Percentiles rank a stretch among this genome's conserved stretches.
Evolutionary conservation across 108 stramenopile species (phyloP).

Genomic region (Conticribra guillardii): DNA sequence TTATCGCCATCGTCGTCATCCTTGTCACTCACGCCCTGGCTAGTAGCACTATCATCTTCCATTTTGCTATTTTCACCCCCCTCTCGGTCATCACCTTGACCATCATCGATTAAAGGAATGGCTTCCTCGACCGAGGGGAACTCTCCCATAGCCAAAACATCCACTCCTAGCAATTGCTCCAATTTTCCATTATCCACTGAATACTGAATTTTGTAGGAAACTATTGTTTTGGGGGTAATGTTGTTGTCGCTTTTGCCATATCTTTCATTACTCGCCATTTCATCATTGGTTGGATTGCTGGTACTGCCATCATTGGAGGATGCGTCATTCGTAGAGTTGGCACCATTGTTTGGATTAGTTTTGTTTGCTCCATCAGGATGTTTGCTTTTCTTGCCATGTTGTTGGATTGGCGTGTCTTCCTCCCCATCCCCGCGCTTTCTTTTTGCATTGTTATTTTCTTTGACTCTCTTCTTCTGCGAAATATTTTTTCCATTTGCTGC

Average conservation of each 20-base stretch:
- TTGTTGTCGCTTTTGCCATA: conserved; percentile 3
- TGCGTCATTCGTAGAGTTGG: neutral
- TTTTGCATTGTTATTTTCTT: conserved; percentile 10
- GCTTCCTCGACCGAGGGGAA: conserved; percentile 58
- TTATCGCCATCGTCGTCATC: conserved; percentile 42
- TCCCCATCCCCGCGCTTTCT: conserved; percentile 3
- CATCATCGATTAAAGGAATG: conserved; percentile 56
- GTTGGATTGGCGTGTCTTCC: neutral
- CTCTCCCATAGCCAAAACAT: conserved; percentile 57
- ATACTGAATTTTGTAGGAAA: conserved; percentile 71
- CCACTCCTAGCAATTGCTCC: conserved; percentile 55
- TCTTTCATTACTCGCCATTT: too few relatives aligned
- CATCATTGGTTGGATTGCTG: too few relatives aligned
- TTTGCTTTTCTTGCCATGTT: conserved; percentile 9
- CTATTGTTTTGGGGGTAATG: conserved; percentile 43
- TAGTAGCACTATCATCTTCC: neutral
- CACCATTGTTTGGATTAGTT: conserved; percentile 44
- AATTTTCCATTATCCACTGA: conserved; percentile 60
- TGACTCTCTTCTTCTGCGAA: neutral
- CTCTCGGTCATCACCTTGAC: too few relatives aligned
- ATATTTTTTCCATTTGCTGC: neutral
- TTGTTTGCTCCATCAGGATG: conserved; percentile 6
- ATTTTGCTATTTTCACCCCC: neutral
- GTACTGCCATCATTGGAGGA: too few relatives aligned
- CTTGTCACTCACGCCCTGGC: conserved; percentile 46